Evolutionary conservation across 2,329 filamentous ascomycete genomes (phyloP), one percentile per base, ranked within the genome.

Genomic region (Aspergillus viridinutans): DNA sequence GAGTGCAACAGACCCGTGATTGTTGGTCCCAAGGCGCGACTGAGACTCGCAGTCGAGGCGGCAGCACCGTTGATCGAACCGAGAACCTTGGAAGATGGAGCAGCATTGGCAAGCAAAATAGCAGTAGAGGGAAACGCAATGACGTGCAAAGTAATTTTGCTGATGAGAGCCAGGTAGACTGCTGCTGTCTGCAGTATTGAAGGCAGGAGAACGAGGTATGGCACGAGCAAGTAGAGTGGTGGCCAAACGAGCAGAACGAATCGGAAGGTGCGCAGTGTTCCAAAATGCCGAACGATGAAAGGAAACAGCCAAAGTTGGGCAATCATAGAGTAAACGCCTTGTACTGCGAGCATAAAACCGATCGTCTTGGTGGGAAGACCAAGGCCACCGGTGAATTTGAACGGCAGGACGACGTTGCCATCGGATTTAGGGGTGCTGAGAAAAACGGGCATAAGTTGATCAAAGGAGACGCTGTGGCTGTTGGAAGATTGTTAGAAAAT

Each of bases 381-480:
- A 65, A 97, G 93, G 20, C 94, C 93, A 57, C 90, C 90, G 3
- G 86, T 86, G 65, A 99, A 97, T 66, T 89, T 88, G 80, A 99
- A 94, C 0, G 93, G 93, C 1, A 96, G 82, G 12, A 81, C 61
- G 67, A 79, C 75, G n/a, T 75, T 65, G 17, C 74, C 71, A 28
- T 79, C 61, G 69, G 83, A 74, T 68, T 82, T 70, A 67, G 81
- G 71, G 48, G 90, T 90, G 73, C 90, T 93, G 69, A 99, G 85
- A 65, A 99, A 91, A 1, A 97, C 90, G 0, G 94, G 93, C 65
- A 97, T 87, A 50, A 97, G 83, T 69, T 96, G 90, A 74, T 99
- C 94, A 66, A 96, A 94, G 0, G 92, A 95, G 76, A 99, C 97
- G 12, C 93, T 97, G 77, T 97, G 93, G 78, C 92, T 96, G 68